Base-by-base conservation (phyloP, 176 grass and related monocot species). In the Paspalum notatum region DNA sequence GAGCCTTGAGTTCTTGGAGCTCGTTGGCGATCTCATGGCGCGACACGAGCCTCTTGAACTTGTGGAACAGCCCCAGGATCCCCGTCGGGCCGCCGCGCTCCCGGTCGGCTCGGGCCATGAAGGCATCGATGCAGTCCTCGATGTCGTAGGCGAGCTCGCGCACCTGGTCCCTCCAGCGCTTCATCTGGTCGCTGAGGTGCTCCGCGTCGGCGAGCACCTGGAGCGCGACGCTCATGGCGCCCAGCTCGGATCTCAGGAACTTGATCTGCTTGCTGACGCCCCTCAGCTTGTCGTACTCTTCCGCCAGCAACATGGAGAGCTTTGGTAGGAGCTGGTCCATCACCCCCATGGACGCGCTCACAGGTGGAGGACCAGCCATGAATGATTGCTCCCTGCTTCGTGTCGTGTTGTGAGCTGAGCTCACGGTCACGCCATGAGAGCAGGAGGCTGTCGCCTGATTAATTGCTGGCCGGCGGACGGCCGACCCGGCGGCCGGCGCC, bases 311-410 rank as follows among this genome's bases (percentile, higher is more conserved):
- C 40, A 9, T 76, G 50, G 73, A 12, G 24, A 84, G 51, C 51
- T 84, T 76, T 15, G 72, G 27, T 10, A 84, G 15, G 51, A 84
- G 60, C 0, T 50, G 62, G 5, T 72, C 21, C 44, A 82, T 63
- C 56, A 39, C 68, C 68, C 68, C 80, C 24, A 27, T 79, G 20
- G 47, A 2, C 13, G 38, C 45, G 6, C 47, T 1, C 18, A 79
- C 46, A 0, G 32, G 20, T 12, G 22, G 44, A 9, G 7, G 44
- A 32, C 2, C 32, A 32, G 32, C 32, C 32, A 32, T 32, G 32
- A 3, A 32, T 32, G 32, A 3, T 32, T 32, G 32, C 32, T 32
- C 32, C 32, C 32, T 32, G 1, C 32, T 32, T 32, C 32, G 2
- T 32, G 32, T 32, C 32, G 32, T 32, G 32, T 32, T 32, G 32